phyloP scores from a whole-genome alignment of 352 stramenopile genomes.

The Globisporangium paddicum region DNA sequence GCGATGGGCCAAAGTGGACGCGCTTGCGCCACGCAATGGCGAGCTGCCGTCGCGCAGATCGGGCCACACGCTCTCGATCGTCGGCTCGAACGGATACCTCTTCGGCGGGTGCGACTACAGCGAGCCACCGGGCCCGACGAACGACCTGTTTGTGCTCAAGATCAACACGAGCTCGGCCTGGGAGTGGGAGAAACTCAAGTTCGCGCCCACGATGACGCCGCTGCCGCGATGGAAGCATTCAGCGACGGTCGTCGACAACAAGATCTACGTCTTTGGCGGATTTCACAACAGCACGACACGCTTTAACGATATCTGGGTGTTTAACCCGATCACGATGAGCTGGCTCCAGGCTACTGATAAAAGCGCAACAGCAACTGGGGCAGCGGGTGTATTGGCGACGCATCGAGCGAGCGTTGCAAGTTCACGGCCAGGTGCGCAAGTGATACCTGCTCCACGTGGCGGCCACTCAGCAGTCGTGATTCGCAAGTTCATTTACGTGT shows the following conservation, averaged over 20 bases:
- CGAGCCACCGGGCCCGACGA: constrained; percentile 88
- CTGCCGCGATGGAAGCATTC: constrained; percentile 89
- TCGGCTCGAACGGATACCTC: constrained; percentile 87
- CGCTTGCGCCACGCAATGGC: constrained; percentile 54
- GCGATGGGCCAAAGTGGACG: constrained; percentile 55
- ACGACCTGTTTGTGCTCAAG: constrained; percentile 93
- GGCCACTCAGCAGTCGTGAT: constrained; percentile 89
- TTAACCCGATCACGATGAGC: constrained; percentile 91
- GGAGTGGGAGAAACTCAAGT: constrained; percentile 68
- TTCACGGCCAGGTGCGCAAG: constrained; percentile 20
- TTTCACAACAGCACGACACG: constrained; percentile 86
- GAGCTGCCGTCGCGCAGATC: constrained; percentile 88
- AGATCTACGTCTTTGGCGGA: constrained; percentile 93
- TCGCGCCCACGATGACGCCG: constrained; percentile 27
- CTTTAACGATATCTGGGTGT: constrained; percentile 97
- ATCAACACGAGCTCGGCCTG: constrained; percentile 62
- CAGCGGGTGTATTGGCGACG: constrained; percentile 29
- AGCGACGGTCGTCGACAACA: constrained; percentile 81
- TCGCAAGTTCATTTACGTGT: constrained; percentile 85
- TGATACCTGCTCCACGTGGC: constrained; percentile 76
- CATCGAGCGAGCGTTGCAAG: constrained; percentile 17
- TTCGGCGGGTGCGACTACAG: constrained; percentile 92
- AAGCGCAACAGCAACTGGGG: constrained; percentile 45
- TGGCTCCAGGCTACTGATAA: constrained; percentile 82
- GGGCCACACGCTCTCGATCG: constrained; percentile 91